Percentiles rank a stretch among this genome's conserved stretches.
Evolutionary conservation across 306 rosid species (phyloP).

Genomic region (Senna tora): DNA sequence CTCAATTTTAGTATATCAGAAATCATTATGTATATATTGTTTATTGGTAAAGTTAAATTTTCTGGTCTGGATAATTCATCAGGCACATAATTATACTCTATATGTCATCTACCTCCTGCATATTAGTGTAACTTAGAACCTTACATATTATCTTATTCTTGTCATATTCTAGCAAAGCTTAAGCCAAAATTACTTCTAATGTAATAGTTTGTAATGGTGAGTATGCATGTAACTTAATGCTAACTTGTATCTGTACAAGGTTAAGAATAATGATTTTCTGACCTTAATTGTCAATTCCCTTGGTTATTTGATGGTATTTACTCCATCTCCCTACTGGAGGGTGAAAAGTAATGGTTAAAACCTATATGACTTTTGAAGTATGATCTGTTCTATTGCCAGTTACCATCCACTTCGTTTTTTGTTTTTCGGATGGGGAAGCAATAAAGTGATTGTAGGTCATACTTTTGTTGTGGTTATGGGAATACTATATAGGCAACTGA

Average conservation of each 20-base stretch:
- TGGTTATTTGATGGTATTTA: not conserved
- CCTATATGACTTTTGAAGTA: not conserved
- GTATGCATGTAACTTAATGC: not conserved
- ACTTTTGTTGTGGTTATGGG: not conserved
- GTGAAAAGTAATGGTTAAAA: not conserved
- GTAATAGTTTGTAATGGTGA: not conserved
- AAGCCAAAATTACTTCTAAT: not conserved
- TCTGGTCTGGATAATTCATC: no score
- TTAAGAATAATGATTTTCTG: not conserved
- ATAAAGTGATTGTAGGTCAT: not conserved
- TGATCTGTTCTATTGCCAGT: not conserved
- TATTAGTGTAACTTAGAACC: not conserved
- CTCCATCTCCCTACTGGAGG: not conserved
- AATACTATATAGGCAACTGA: not conserved
- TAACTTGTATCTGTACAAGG: conserved; percentile 8
- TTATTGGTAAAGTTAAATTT: no score
- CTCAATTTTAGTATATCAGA: no score
- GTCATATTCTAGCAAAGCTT: not conserved
- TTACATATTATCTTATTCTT: not conserved
- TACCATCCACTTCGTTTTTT: not conserved
- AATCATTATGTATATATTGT: no score
- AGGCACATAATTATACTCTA: not conserved
- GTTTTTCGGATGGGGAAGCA: not conserved
- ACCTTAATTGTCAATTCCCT: not conserved
- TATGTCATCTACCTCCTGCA: not conserved